Evolutionary conservation across 176 grass and related monocot species (phyloP).

Genomic region (Cymbopogon citratus): DNA sequence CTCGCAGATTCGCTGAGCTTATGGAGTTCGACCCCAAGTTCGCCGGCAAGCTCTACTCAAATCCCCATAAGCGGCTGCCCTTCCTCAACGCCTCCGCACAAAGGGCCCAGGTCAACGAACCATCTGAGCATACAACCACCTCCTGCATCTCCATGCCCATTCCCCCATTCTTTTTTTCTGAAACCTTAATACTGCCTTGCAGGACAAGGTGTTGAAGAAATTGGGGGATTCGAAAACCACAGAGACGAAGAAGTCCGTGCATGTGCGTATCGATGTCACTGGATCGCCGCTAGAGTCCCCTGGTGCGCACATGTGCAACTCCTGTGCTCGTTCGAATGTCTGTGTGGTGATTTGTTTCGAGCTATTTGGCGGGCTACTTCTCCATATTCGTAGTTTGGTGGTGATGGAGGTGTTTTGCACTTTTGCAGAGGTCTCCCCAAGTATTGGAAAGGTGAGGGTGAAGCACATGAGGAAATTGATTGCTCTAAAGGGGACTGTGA

Average conservation of each 20-base stretch:
- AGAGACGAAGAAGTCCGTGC: slow-evolving; percentile 40
- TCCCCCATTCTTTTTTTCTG: neutral
- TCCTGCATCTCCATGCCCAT: neutral
- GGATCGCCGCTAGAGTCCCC: slow-evolving; percentile 65
- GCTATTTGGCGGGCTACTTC: neutral
- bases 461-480: slow-evolving; percentile 72
- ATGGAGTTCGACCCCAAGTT: slow-evolving; percentile 48
- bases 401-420: slow-evolving; percentile 10
- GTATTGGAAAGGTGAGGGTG: slow-evolving; percentile 77
- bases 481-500: slow-evolving; percentile 78
- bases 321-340: slow-evolving; percentile 15
- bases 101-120: slow-evolving; percentile 37
- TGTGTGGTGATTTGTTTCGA: neutral
- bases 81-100: slow-evolving; percentile 37
- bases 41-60: slow-evolving; percentile 38
- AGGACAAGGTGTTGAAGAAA: slow-evolving; percentile 32
- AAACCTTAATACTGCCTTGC: neutral
- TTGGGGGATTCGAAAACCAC: neutral
- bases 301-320: slow-evolving; percentile 17
- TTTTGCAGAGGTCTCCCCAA: slow-evolving; percentile 60
- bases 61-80: slow-evolving; percentile 27
- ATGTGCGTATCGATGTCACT: slow-evolving; percentile 59
- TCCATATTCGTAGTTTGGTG: neutral
- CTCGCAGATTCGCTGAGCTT: slow-evolving; percentile 69
- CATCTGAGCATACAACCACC: neutral